These are phyloP conservation scores for Phytophthora litchii DNA, from an alignment of 352 stramenopile genomes.

Conservation along the genomic window DNA sequence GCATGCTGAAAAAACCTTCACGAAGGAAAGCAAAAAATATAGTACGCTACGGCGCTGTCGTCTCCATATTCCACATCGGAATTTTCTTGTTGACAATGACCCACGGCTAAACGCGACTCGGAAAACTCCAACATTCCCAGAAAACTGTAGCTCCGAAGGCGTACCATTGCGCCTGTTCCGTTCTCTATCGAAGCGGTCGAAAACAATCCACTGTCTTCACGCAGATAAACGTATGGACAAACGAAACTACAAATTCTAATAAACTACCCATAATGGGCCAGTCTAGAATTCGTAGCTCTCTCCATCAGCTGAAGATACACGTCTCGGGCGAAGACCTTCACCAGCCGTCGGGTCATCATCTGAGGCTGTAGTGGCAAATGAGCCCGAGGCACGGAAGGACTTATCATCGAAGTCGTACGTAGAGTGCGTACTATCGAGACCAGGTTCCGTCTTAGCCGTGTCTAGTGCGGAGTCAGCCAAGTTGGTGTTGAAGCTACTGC, in stretches of 20 bases:
- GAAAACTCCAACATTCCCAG: slow-evolving; percentile 8
- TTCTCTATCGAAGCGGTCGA: slow-evolving; percentile 23
- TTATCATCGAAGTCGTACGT: slow-evolving; percentile 55
- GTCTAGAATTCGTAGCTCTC: slow-evolving; percentile 81
- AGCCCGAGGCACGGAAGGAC: slow-evolving; percentile 36
- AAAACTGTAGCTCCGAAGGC: slow-evolving; percentile 21
- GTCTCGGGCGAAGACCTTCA: slow-evolving; percentile 32
- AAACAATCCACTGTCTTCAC: slow-evolving; percentile 20
- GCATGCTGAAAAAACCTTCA: slow-evolving; percentile 3
- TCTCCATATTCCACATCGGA: slow-evolving; percentile 26
- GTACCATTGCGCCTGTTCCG: slow-evolving; percentile 30
- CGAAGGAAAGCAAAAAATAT: slow-evolving; percentile 32
- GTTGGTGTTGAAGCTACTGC: slow-evolving; percentile 23
- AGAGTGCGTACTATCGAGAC: slow-evolving; percentile 40
- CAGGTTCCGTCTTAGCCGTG: slow-evolving; percentile 14
- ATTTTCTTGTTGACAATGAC: slow-evolving; percentile 21
- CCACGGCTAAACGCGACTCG: slow-evolving; percentile 14
- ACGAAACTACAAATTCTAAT: slow-evolving; percentile 18
- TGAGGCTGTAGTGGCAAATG: slow-evolving; percentile 34
- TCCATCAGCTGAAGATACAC: slow-evolving; percentile 58
- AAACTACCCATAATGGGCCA: slow-evolving; percentile 5
- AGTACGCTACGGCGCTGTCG: slow-evolving; percentile 34
- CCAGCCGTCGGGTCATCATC: slow-evolving; percentile 23
- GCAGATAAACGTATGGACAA: slow-evolving; percentile 21
- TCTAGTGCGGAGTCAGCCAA: slow-evolving; percentile 27